Evolutionary conservation across 176 grass and related monocot genomes (phyloP).

Genomic region (Ensete glaucum): DNA sequence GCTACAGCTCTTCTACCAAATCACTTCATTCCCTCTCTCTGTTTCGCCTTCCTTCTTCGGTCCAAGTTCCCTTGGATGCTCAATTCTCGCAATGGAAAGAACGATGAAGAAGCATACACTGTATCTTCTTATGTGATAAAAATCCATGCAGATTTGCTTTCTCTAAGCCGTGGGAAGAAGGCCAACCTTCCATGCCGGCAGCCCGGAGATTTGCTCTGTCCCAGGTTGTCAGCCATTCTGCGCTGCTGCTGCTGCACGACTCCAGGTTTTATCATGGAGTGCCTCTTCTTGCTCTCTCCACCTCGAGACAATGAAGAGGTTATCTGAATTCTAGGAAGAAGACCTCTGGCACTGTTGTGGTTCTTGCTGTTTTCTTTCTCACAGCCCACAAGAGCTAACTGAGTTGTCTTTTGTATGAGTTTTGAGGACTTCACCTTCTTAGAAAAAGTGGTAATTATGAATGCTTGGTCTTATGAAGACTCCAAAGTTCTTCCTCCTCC

Average conservation of each 20-base stretch:
- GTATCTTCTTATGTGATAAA: neutral
- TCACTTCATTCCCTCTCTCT: neutral
- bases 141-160: neutral
- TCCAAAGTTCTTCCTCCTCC: too few relatives aligned
- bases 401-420: neutral
- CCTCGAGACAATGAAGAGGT: neutral
- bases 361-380: slow-evolving; percentile 1
- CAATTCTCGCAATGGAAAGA: neutral
- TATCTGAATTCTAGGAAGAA: neutral
- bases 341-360: neutral
- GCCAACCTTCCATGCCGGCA: neutral
- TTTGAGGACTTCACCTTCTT: too few relatives aligned
- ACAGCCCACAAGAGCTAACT: neutral
- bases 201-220: slow-evolving; percentile 4
- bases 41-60: neutral
- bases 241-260: neutral
- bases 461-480: too few relatives aligned
- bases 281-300: neutral
- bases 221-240: slow-evolving; percentile 1
- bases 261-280: neutral
- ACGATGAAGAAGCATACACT: neutral
- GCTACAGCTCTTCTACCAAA: neutral
- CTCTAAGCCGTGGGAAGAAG: neutral
- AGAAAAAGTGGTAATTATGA: too few relatives aligned
- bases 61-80: too few relatives aligned